Evolutionary conservation across 306 rosid species (phyloP).

Genomic region (Styphnolobium japonicum): DNA sequence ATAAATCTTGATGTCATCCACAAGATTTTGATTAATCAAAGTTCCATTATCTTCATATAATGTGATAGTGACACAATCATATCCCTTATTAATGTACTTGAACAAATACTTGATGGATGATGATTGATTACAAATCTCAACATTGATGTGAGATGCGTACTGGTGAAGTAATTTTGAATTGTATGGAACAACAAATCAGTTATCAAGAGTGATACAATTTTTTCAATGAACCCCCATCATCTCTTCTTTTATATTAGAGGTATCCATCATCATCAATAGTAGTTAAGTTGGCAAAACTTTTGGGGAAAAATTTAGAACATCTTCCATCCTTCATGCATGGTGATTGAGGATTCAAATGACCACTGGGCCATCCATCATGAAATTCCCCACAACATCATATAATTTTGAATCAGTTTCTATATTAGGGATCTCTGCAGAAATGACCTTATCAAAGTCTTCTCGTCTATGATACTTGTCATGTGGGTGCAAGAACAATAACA

Average conservation of each 20-base stretch:
- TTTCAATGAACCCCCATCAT: not conserved
- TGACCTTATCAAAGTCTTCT: not conserved
- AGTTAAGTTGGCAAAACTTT: not conserved
- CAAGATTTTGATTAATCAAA: too few species aligned
- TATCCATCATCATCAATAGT: not conserved
- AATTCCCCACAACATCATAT: too few species aligned
- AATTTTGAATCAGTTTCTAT: too few species aligned
- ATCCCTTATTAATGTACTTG: too few species aligned
- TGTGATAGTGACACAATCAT: not conserved
- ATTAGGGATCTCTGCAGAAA: not conserved
- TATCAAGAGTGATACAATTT: not conserved
- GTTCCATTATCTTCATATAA: not conserved
- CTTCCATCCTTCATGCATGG: not conserved
- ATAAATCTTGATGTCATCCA: not conserved
- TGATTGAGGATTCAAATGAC: not conserved
- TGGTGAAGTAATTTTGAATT: too few species aligned
- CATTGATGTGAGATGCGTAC: not conserved
- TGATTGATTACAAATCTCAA: not conserved
- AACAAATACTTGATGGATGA: not conserved
- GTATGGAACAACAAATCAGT: too few species aligned
- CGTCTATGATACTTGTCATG: too few species aligned
- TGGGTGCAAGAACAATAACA: too few species aligned
- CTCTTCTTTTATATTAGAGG: not conserved
- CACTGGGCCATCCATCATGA: not conserved
- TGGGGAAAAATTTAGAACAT: not conserved